phyloP scores from a whole-genome alignment of 192 early-diverging fungal genomes.

The Chytriomyces sp. region DNA sequence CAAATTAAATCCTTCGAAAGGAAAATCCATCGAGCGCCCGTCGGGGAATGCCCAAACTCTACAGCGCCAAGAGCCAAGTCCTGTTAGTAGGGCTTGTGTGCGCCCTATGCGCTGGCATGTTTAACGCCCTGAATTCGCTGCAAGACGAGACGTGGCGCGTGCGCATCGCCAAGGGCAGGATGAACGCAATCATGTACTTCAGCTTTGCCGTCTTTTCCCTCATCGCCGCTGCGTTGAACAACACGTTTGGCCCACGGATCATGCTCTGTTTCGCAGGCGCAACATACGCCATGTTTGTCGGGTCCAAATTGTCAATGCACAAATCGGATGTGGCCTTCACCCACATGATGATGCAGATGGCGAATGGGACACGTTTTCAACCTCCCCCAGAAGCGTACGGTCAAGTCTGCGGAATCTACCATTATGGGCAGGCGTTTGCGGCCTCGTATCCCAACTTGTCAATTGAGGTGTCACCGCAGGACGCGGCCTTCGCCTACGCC shows the following conservation, averaged over 20 bases:
- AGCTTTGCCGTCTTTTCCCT: constrained; percentile 76
- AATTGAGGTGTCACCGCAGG: not conserved
- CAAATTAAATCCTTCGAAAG: no score
- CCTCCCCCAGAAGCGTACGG: no score
- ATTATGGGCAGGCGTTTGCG: no score
- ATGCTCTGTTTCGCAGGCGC: constrained; percentile 67
- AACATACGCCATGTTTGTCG: constrained; percentile 73
- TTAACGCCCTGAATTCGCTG: constrained; percentile 51
- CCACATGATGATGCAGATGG: no score
- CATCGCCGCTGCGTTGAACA: constrained; percentile 72
- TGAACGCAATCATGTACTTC: constrained; percentile 66
- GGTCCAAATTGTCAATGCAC: constrained; percentile 51
- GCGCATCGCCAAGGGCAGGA: not conserved
- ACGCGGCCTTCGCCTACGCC: constrained; percentile 63
- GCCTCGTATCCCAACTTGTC: not conserved
- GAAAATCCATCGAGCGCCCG: no score
- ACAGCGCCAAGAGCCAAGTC: constrained; percentile 59
- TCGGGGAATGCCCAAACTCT: no score
- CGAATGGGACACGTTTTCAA: no score
- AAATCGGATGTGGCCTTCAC: constrained; percentile 46
- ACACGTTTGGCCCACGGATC: constrained; percentile 71
- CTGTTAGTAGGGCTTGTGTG: constrained; percentile 68
- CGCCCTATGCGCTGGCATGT: constrained; percentile 79
- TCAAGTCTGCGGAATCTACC: no score
- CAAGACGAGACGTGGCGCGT: not conserved